A percentile compares a stretch with the other conserved stretches of the same genome.
These are phyloP conservation scores for Ceriops tagal DNA, from an alignment of 345 rosid species.

Conservation along the genomic window DNA sequence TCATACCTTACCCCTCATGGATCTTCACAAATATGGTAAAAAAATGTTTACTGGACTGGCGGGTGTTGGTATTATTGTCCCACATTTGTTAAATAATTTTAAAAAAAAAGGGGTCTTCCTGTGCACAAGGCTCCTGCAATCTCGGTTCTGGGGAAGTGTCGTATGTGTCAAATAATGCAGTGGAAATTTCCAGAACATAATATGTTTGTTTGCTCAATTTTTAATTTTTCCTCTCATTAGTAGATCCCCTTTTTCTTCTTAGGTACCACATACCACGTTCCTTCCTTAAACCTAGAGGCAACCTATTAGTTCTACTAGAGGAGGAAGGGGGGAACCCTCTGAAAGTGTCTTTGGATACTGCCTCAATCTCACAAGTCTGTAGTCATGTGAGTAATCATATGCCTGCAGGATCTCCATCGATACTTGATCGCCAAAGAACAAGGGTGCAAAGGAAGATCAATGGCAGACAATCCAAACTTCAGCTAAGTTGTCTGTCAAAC, in stretches of 20 bases:
- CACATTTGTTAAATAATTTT: too few relatives aligned
- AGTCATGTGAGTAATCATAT: conserved; percentile 28
- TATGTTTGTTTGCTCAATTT: too few relatives aligned
- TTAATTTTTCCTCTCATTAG: too few relatives aligned
- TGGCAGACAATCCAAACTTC: conserved; percentile 15
- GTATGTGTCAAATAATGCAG: not conserved
- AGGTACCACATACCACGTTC: conserved; percentile 62
- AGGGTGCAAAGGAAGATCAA: not conserved
- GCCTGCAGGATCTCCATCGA: conserved; percentile 22
- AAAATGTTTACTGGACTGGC: not conserved
- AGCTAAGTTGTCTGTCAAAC: conserved; percentile 33
- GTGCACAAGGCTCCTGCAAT: not conserved
- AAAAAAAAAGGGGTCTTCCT: not conserved
- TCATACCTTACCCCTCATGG: conserved; percentile 52
- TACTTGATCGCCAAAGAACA: not conserved
- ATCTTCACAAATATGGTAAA: conserved; percentile 74
- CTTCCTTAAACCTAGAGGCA: conserved; percentile 39
- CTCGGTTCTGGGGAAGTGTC: not conserved
- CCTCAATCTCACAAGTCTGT: conserved; percentile 30
- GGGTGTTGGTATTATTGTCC: too few relatives aligned
- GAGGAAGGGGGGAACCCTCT: conserved; percentile 54
- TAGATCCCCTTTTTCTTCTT: not conserved
- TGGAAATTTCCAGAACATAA: too few relatives aligned
- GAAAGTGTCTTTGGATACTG: conserved; percentile 39
- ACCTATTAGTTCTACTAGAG: conserved; percentile 49